A percentile compares a stretch with the other conserved stretches of the same genome.
Conservation (phyloP, 371 early-diverging fungal genomes). For the Mucor racemosus region DNA sequence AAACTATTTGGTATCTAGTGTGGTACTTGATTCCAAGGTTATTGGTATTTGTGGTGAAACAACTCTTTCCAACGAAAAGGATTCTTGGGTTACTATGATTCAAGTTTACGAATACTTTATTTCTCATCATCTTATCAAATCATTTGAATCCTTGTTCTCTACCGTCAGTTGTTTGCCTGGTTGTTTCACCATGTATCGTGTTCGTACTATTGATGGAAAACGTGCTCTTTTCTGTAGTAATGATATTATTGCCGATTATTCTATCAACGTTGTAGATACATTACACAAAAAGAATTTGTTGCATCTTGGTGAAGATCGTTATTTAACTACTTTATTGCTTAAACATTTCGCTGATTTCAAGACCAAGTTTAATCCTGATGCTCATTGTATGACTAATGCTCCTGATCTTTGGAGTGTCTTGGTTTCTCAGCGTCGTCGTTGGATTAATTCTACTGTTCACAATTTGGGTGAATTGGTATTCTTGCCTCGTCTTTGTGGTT, state of each 20-base stretch:
- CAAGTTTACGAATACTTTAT: constrained; percentile 99
- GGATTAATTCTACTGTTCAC: constrained; percentile 97
- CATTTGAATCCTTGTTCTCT: constrained; percentile 99
- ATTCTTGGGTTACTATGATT: constrained; percentile 95
- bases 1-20: constrained; percentile 79
- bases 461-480: constrained; percentile 90
- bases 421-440: constrained; percentile 93
- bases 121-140: constrained; percentile 95
- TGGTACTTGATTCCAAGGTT: constrained; percentile 85
- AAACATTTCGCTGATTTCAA: constrained; percentile 96
- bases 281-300: constrained; percentile 93
- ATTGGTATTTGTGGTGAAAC: constrained; percentile 95
- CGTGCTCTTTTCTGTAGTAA: constrained; percentile 88
- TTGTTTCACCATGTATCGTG: constrained; percentile 93
- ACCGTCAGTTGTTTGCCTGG: constrained; percentile 96
- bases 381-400: constrained; percentile 94
- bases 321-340: constrained; percentile 95
- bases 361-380: constrained; percentile 93
- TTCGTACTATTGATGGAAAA: constrained; percentile 76
- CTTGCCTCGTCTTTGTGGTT: constrained; percentile 92
- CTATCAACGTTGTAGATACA: constrained; percentile 92
- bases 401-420: constrained; percentile 94
- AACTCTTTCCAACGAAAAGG: constrained; percentile 83
- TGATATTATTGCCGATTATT: constrained; percentile 90
- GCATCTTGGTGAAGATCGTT: constrained; percentile 82